Evolutionary conservation across 352 stramenopile genomes (phyloP), one percentile per base, ranked within the genome.

Genomic region (Phytophthora fragariaefolia): DNA sequence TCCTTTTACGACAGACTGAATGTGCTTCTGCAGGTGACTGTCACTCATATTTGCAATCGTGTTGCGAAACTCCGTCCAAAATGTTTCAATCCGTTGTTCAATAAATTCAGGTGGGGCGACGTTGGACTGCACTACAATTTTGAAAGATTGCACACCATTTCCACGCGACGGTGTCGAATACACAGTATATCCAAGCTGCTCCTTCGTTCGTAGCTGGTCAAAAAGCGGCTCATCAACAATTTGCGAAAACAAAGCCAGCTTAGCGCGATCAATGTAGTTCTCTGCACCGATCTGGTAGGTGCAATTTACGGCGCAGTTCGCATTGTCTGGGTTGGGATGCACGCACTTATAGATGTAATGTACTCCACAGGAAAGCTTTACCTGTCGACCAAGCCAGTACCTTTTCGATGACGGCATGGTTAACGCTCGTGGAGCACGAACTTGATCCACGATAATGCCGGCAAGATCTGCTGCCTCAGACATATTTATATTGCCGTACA

Each of bases 81-180:
- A 96, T 3, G 66, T 63, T 40, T 94, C 83, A 24, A 97, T 80
- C 12, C 85, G 73, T 34, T 88, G 71, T 38, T 95, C 76, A 23
- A 96, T 75, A 32, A 80, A 83, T 36, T 79, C 73, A 0, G 89
- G 85, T 10, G 82, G 63, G 18, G 80, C 79, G 9, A 91, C 80
- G 47, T 87, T 90, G 4, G 85, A 95, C 62, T 96, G 87, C 1
- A 96, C 53, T 13, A 96, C 79, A 50, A 96, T 64, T 24, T 85
- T 84, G 47, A 93, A 90, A n/a, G 71, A 85, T 57, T 85, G 71
- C 17, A 92, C 63, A 22, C 73, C 82, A 28, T 80, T 74, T 5
- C 73, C 63, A 23, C 75, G 66, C 45, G 69, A 79, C 24, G 76
- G 63, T 8, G 69, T 85, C 40, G 72, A 91, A 43, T 90, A 91